Base-by-base conservation (phyloP, 208 protist species). In the Acanthamoeba lenticulata region DNA sequence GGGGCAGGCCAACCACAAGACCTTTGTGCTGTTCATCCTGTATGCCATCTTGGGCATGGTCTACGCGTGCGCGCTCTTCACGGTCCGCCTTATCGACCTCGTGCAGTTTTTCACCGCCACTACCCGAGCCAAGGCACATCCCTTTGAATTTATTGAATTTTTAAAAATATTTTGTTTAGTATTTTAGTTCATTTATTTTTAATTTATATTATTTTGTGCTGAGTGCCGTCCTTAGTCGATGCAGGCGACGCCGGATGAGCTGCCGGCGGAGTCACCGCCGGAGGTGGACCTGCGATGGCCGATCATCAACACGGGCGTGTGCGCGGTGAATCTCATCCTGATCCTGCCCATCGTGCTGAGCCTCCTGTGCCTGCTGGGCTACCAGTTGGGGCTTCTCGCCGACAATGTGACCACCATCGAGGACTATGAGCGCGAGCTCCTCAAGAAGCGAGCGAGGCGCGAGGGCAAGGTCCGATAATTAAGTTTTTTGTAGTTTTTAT, bases 401-500 rank as follows among this genome's bases (percentile, higher is more conserved):
- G 44, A 60, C 13, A 91, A 91, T 47, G 40, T 47, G 29, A 91
- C 85, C 55, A 91, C 85, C 32, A 91, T 91, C 34, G 85, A 91
- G 40, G 85, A 91, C 21, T 91, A 38, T 27, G 85, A 91, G 57
- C 55, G 44, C 1, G 40, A 69, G 57, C 5, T 91, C 11, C 44
- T 91, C 49, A 91, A 91, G 40, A 91, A 91, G 85, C 11, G 40
- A 32, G 85, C 85, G 24, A 65, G 34, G 67, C 52, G 57, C 19
- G 27, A 91, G 3, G 85, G 85, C 29, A 69, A 91, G 85, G 85
- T n/a, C n/a, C n/a, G n/a, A n/a, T n/a, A n/a, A n/a, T n/a, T n/a
- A n/a, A n/a, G n/a, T n/a, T n/a, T n/a, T n/a, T n/a, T n/a, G n/a
- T n/a, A n/a, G n/a, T n/a, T n/a, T n/a, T n/a, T n/a, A n/a, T n/a